Conservation (phyloP, 768 basidiomycete genomes). For the Leccinellum albellum region DNA sequence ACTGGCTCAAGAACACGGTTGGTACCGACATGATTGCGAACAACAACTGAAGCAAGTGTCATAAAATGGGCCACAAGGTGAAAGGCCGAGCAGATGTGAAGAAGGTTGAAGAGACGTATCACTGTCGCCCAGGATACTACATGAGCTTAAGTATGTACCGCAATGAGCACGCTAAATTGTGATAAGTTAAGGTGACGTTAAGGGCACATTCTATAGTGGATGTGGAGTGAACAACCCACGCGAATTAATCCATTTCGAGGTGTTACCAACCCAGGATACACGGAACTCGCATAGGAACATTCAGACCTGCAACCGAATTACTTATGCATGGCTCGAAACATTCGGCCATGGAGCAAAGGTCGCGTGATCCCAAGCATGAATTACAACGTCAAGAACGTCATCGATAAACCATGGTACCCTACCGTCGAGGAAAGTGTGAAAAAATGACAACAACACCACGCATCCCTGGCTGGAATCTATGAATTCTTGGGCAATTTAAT, state of each 20-base stretch:
- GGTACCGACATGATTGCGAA: not conserved
- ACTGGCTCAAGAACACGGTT: not conserved
- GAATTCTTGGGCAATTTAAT: slow-evolving; percentile 70
- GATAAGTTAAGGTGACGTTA: not conserved
- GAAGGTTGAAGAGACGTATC: not conserved
- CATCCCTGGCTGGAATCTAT: not conserved
- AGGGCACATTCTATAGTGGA: not conserved
- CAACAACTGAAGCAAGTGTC: not conserved
- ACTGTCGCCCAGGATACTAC: not conserved
- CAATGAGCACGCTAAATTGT: not conserved
- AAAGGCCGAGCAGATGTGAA: not conserved
- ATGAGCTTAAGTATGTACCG: not conserved
- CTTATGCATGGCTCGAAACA: not conserved
- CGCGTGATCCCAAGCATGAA: not conserved
- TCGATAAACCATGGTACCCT: no score
- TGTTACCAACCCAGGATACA: not conserved
- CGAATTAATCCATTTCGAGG: not conserved
- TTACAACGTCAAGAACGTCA: not conserved
- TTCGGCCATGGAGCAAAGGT: not conserved
- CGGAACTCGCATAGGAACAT: not conserved
- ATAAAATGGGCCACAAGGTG: not conserved
- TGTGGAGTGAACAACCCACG: not conserved
- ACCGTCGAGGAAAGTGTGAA: not conserved
- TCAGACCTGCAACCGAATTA: not conserved
- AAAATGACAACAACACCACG: not conserved